These are phyloP conservation scores for Metroxylon sagu DNA, from an alignment of 176 grass and related monocot species.

Conservation along the genomic window DNA sequence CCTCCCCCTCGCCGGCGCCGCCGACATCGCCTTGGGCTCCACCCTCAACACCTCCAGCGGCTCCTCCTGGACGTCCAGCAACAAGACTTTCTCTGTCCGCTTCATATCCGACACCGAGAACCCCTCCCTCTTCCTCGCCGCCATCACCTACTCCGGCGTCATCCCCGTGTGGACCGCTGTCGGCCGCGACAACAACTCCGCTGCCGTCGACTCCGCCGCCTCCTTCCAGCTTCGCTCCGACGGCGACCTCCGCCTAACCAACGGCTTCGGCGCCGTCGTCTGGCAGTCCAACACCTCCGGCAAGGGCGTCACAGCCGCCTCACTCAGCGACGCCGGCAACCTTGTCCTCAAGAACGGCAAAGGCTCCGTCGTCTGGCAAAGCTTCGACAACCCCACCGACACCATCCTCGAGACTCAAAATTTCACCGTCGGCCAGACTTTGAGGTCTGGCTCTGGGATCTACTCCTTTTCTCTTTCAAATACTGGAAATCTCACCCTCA, in stretches of 20 bases:
- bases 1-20: conserved; percentile 13
- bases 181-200: background rate
- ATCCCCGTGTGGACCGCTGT: conserved; percentile 51
- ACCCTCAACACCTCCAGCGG: conserved; percentile 33
- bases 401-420: conserved; percentile 62
- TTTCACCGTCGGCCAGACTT: conserved; percentile 34
- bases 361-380: conserved; percentile 38
- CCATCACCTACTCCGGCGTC: conserved; percentile 49
- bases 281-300: conserved; percentile 55
- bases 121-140: conserved; percentile 54
- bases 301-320: conserved; percentile 29
- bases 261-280: conserved; percentile 53
- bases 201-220: conserved; percentile 44
- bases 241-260: conserved; percentile 67
- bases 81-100: conserved; percentile 42
- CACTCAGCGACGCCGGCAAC: conserved; percentile 45
- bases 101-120: conserved; percentile 44
- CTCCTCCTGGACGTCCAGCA: conserved; percentile 44
- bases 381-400: conserved; percentile 68
- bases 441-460: conserved; percentile 25
- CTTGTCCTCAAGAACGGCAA: conserved; percentile 45
- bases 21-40: conserved; percentile 56
- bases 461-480: conserved; percentile 49
- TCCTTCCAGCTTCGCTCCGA: conserved; percentile 46
- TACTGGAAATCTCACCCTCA: conserved; percentile 60